Evolutionary conservation across 225 moss, liverwort and hornwort species (phyloP).

Genomic region (Neckera pumila): DNA sequence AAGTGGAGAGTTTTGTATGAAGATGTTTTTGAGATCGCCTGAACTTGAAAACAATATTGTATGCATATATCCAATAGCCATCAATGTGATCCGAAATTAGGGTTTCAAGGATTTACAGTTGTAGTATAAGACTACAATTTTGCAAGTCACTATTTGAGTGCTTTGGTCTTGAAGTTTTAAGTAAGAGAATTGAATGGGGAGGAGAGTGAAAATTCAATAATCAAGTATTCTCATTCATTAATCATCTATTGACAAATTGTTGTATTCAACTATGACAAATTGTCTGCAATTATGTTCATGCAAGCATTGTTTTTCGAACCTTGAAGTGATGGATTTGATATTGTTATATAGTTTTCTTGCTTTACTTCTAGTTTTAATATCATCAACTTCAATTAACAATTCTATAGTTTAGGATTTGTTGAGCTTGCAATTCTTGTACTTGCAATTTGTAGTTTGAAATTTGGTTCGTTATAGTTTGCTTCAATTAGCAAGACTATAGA

Average conservation of each 20-base stretch:
- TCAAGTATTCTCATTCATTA: not conserved
- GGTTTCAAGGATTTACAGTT: not conserved
- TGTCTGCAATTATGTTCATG: not conserved
- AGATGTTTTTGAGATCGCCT: not conserved
- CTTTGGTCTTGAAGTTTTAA: not conserved
- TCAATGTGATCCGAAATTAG: not conserved
- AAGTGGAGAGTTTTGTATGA: not conserved
- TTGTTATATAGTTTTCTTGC: not conserved
- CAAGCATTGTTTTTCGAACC: not conserved
- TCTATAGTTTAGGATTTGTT: not conserved
- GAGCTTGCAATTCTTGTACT: not conserved
- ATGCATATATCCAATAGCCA: not conserved
- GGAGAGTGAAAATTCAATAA: not conserved
- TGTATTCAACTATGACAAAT: not conserved
- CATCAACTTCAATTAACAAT: no score
- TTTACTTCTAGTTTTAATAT: not conserved
- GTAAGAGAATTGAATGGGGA: not conserved
- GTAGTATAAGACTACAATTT: accelerated
- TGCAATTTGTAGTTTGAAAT: not conserved
- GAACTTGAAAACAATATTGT: not conserved
- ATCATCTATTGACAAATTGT: not conserved
- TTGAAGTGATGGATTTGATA: not conserved
- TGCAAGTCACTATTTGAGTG: not conserved
- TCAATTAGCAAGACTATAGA: no score
- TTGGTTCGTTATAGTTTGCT: no score